Evolutionary conservation across 1,284 basidiomycete species (phyloP), one percentile per base, ranked within the genome.

Genomic region (Ganoderma lucidum): DNA sequence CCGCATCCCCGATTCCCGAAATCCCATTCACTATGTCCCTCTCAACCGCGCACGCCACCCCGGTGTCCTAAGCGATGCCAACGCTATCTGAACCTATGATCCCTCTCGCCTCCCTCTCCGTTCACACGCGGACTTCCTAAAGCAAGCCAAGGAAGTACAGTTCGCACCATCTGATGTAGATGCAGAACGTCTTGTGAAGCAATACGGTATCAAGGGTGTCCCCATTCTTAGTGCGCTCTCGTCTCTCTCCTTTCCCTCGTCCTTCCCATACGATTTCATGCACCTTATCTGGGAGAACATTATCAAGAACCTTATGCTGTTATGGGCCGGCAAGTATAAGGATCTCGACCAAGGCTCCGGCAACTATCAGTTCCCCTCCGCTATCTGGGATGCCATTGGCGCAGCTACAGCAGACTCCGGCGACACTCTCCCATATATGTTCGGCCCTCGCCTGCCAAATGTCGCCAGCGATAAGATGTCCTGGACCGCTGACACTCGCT

Each of bases 181-280:
- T 10, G 63, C 74, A 0, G 75, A 82, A 2, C 44, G 67, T 0
- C 75, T 81, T 0, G 71, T 83, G 6, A 81, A 78, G 62, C 6
- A 67, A 8, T 83, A 78, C 63, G 83, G 85, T 4, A 81, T 87
- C 70, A 86, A 85, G 51, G 83, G 81, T 0, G 62, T 80, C 0
- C 78, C 83, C 78, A 85, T 62, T 55, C 73, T 87, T 35, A 35
- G n/a, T n/a, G n/a, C 35, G 3, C 35, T 4, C 66, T n/a, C 72
- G 0, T 85, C 82, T 0, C 70, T 87, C 0, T 70, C 70, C 1
- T 83, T 85, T 61, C 83, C 84, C 0, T 0, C 32, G 0, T 85
- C 82, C 0, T 86, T 86, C 62, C 83, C 82, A 0, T 81, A 80
- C 66, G 82, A 86, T 68, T 84, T 86, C 72, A 87, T 86, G 85